Evolutionary conservation across 2,329 filamentous ascomycete genomes (phyloP).

Genomic region (Metarhizium sp.): DNA sequence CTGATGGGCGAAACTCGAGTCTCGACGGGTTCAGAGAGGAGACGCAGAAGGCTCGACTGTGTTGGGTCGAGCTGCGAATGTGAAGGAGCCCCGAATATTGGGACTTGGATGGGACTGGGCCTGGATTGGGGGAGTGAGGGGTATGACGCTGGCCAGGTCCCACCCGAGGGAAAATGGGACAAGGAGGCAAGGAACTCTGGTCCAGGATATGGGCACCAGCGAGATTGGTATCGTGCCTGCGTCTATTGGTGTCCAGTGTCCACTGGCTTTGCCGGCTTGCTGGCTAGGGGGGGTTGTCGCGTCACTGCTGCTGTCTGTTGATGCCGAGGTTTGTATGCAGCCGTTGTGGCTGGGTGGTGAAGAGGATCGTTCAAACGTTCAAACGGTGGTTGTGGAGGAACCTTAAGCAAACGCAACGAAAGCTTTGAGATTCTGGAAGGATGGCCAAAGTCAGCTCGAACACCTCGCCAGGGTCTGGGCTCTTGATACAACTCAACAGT

Average conservation of each 20-base stretch:
- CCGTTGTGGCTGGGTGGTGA: not conserved
- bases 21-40: not conserved
- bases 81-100: not conserved
- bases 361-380: not conserved
- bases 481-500: not conserved
- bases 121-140: conserved; percentile 1
- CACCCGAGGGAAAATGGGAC: conserved; percentile 1
- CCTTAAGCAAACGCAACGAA: not conserved
- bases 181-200: not conserved
- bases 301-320: not conserved
- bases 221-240: not conserved
- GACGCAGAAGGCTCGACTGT: not conserved
- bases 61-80: not conserved
- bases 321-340: not conserved
- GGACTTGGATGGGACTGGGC: not conserved
- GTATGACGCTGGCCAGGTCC: conserved; percentile 5
- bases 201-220: not conserved
- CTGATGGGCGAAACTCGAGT: not conserved
- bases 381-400: not conserved
- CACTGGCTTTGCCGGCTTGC: not conserved
- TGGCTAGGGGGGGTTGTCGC: not conserved
- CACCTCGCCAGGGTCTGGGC: not conserved
- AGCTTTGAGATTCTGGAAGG: not conserved
- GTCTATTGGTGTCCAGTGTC: not conserved
- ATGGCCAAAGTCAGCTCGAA: not conserved